phyloP scores from a whole-genome alignment of 2,329 filamentous ascomycete genomes.

The Cordyceps javanica region DNA sequence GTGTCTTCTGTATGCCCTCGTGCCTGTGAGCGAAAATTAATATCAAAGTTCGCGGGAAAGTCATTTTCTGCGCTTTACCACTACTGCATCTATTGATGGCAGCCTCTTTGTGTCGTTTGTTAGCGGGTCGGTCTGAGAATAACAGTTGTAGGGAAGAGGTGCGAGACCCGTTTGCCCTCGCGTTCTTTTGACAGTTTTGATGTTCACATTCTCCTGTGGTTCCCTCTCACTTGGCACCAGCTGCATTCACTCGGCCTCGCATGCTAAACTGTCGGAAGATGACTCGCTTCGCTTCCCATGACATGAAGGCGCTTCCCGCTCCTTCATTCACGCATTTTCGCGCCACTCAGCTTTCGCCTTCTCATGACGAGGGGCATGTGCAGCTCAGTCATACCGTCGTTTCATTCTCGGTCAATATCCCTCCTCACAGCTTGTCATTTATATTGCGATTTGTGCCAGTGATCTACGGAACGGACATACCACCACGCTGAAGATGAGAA shows the following conservation, averaged over 20 bases:
- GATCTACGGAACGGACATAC: background rate
- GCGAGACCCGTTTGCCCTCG: conserved; percentile 1
- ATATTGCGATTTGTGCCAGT: background rate
- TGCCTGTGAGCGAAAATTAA: background rate
- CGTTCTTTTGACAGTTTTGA: background rate
- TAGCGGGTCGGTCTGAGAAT: background rate
- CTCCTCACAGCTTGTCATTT: background rate
- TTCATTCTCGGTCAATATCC: background rate
- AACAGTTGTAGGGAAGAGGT: background rate
- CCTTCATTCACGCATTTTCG: background rate
- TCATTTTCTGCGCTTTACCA: background rate
- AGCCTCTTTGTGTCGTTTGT: background rate
- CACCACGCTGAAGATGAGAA: background rate
- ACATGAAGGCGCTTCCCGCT: background rate
- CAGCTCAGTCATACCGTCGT: background rate
- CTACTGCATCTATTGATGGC: background rate
- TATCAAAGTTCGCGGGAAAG: background rate
- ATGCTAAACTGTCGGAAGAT: background rate
- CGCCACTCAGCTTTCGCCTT: background rate
- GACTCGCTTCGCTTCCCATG: background rate
- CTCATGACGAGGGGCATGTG: background rate
- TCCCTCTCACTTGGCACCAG: background rate
- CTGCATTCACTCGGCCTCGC: background rate
- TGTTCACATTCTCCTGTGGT: conserved; percentile 11
- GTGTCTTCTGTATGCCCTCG: background rate